phyloP scores from a whole-genome alignment of 805 yeast genomes.

The Torulaspora gathmanii region DNA sequence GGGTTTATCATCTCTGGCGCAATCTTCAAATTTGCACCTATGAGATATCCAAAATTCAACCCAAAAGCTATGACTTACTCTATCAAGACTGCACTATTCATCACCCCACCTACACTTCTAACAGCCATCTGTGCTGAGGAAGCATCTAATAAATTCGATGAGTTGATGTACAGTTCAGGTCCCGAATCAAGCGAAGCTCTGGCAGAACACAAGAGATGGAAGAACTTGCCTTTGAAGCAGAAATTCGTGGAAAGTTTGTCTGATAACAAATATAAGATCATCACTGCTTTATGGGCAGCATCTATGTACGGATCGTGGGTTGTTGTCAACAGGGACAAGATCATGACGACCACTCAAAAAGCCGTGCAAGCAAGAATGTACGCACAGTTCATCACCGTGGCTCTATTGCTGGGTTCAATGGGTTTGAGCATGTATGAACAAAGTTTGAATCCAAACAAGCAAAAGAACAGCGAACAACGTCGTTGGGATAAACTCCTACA shows the following conservation, averaged over 20 bases:
- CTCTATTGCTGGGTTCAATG: conserved; percentile 62
- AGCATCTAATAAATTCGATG: conserved; percentile 64
- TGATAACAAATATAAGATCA: conserved; percentile 59
- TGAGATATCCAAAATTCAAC: conserved; percentile 42
- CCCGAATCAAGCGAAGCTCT: conserved; percentile 37
- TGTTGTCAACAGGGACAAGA: conserved; percentile 63
- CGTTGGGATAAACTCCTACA: conserved; percentile 48
- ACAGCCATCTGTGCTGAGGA: conserved; percentile 66
- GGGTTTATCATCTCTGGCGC: conserved; percentile 58
- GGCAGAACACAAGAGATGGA: conserved; percentile 51
- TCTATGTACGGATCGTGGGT: conserved; percentile 78
- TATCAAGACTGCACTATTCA: conserved; percentile 58
- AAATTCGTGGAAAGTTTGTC: conserved; percentile 47
- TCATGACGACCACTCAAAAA: conserved; percentile 72
- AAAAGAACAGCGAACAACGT: conserved; percentile 33
- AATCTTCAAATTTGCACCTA: conserved; percentile 48
- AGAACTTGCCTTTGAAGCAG: conserved; percentile 44
- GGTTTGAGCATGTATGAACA: conserved; percentile 62
- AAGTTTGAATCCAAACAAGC: conserved; percentile 44
- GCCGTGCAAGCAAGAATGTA: conserved; percentile 87
- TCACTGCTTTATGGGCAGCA: conserved; percentile 73
- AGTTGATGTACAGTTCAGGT: conserved; percentile 50
- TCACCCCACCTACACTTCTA: conserved; percentile 60
- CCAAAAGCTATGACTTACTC: conserved; percentile 47
- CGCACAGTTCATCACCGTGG: conserved; percentile 78